A percentile compares a stretch with the other conserved stretches of the same genome.
phyloP scores from a whole-genome alignment of 2,329 filamentous ascomycete genomes.

The Graphiopsis chlorocephala region DNA sequence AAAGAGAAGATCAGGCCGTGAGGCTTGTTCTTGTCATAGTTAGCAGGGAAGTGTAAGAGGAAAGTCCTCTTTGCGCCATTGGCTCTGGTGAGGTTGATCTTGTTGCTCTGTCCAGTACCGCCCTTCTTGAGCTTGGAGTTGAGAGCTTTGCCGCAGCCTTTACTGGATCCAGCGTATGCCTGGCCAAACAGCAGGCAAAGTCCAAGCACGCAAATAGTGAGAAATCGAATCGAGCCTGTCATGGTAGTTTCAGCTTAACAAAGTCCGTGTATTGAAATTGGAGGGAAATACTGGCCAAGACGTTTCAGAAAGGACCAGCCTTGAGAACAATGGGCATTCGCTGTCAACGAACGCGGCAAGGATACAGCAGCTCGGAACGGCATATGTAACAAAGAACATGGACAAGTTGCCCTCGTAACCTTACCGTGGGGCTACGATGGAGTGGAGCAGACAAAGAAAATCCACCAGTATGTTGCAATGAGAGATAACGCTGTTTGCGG shows the following conservation, averaged over 20 bases:
- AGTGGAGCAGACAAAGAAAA: background rate
- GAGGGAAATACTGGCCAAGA: slow-evolving; percentile 8
- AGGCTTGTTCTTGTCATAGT: slow-evolving; percentile 39
- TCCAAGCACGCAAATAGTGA: slow-evolving; percentile 9
- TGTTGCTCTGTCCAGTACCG: slow-evolving; percentile 25
- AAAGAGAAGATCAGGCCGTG: slow-evolving; percentile 48
- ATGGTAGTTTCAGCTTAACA: slow-evolving; percentile 7
- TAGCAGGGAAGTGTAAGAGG: slow-evolving; percentile 40
- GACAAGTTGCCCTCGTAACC: slow-evolving; percentile 12
- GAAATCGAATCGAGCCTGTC: slow-evolving; percentile 7
- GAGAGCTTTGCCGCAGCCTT: slow-evolving; percentile 27
- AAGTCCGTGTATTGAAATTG: background rate
- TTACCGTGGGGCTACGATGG: background rate
- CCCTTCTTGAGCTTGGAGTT: slow-evolving; percentile 22
- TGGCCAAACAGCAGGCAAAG: slow-evolving; percentile 10
- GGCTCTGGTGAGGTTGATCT: slow-evolving; percentile 22
- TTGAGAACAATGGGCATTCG: background rate
- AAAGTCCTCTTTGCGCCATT: slow-evolving; percentile 32
- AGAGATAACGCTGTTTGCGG: slow-evolving; percentile 7
- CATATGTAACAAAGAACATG: slow-evolving; percentile 5
- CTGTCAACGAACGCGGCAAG: slow-evolving; percentile 6
- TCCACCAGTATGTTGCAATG: background rate
- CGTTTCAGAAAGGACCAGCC: background rate
- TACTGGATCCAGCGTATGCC: slow-evolving; percentile 5
- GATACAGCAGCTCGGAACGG: background rate